phyloP scores from a whole-genome alignment of 805 yeast species.

The Starmerella stigmatis region DNA sequence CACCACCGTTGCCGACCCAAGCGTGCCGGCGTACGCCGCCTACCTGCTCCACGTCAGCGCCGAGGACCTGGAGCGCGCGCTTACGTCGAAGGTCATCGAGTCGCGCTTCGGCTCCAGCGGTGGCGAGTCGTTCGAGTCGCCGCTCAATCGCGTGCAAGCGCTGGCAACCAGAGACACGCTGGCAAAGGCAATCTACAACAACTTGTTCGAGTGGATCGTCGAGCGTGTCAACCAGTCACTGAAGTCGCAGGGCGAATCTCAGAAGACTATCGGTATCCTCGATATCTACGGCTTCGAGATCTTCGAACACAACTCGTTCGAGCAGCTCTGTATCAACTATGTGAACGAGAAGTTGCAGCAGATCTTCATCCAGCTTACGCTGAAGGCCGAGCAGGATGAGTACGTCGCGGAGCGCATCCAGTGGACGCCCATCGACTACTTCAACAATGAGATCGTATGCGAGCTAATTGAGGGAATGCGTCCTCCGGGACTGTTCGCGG shows the following conservation, averaged over 20 bases:
- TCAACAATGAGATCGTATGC: constrained; percentile 92
- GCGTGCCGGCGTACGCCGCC: constrained; percentile 92
- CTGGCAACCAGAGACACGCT: constrained; percentile 84
- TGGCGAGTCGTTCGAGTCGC: constrained; percentile 90
- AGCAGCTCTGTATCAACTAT: constrained; percentile 89
- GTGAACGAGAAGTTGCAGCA: constrained; percentile 95
- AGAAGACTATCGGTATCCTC: constrained; percentile 69
- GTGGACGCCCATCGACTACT: constrained; percentile 96
- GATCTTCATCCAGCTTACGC: constrained; percentile 87
- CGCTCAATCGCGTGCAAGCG: constrained; percentile 84
- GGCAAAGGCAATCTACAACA: constrained; percentile 87
- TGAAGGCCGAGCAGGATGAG: constrained; percentile 96
- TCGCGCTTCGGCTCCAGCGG: constrained; percentile 81
- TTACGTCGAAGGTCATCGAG: constrained; percentile 75
- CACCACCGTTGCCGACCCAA: constrained; percentile 67
- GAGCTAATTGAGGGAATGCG: constrained; percentile 87
- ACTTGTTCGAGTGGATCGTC: constrained; percentile 93
- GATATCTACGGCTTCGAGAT: constrained; percentile 96
- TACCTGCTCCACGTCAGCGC: constrained; percentile 76
- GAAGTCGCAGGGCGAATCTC: constrained; percentile 39
- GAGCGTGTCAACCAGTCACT: constrained; percentile 77
- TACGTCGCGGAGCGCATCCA: constrained; percentile 88
- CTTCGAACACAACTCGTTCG: constrained; percentile 88
- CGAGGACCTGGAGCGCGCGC: constrained; percentile 50
- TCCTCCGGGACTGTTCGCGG: constrained; percentile 95